Base-by-base conservation (phyloP, 441 rosid species). In the Rhodomyrtus psidioides region DNA sequence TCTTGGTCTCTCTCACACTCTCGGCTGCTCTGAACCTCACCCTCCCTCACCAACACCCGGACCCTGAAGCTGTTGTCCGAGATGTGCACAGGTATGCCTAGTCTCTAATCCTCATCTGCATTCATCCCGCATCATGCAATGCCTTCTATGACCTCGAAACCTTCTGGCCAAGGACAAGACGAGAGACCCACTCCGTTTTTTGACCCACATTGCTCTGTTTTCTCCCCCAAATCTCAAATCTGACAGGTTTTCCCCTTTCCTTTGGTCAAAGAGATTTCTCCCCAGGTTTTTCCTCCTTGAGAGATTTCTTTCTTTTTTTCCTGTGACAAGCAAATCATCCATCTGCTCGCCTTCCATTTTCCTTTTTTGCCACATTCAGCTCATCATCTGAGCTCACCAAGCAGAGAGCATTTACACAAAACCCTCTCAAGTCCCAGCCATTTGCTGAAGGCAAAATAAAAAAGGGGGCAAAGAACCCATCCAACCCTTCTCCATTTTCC, bases 31-130 rank as follows among this genome's bases (percentile, higher is more conserved):
- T 87, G 82, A 96, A 95, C 90, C 93, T 94, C 88, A 92, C 94
- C 86, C 95, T 94, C 84, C 94, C 93, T n/a, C 99, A 97, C 88
- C 98, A 95, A 81, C 98, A 96, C 46, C 96, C 97, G 28, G 90
- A 91, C 88, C 99, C 99, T 57, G 99, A 95, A 24, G 90, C 90
- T 75, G 95, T 97, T 90, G 96, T 88, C 84, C 92, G 86, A 82
- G 95, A 96, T 87, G 94, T 97, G 28, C 90, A 89, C 85, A 91
- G 97, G 99, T 95, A 91, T 89, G 82, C 9, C 82, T 34, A 65
- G 39, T 23, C 60, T 27, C 58, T 55, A 83, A 53, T 17, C 60
- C 75, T 26, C 84, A 51, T 81, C 56, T 51, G 60, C 39, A 8
- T 58, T 53, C 21, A 17, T 8, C 42, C 56, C 87, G 7, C 44